Conservation (phyloP, 495 filamentous ascomycete genomes). For the Cetradonia linearis region DNA sequence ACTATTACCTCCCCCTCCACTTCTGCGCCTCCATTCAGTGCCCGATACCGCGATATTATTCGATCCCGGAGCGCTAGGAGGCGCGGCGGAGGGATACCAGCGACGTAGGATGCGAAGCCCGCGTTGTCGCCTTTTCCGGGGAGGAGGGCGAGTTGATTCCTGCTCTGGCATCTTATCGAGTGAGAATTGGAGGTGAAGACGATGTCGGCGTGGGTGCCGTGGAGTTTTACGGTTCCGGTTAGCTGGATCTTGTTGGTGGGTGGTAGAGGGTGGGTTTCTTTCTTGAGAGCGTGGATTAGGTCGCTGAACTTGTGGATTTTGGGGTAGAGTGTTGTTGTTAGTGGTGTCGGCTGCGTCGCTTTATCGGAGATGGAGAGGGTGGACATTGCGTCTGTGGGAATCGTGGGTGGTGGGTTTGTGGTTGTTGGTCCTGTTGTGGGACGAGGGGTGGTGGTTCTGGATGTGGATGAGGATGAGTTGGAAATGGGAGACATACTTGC, state of each 20-base stretch:
- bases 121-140: slow-evolving; percentile 21
- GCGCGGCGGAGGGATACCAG: neutral
- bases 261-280: neutral
- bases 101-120: slow-evolving; percentile 20
- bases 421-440: neutral
- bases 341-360: neutral
- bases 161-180: too few species aligned
- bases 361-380: neutral
- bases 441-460: neutral
- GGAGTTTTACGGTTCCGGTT: slow-evolving; percentile 31
- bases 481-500: too few species aligned
- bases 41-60: slow-evolving; percentile 13
- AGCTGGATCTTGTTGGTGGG: slow-evolving; percentile 22
- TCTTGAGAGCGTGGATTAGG: slow-evolving; percentile 5
- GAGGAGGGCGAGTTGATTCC: slow-evolving; percentile 20
- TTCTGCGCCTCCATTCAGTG: slow-evolving; percentile 19
- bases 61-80: slow-evolving; percentile 17
- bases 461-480: neutral
- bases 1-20: slow-evolving; percentile 25
- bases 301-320: slow-evolving; percentile 19
- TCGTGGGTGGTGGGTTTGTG: neutral
- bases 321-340: slow-evolving; percentile 17
- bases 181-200: slow-evolving; percentile 26
- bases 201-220: slow-evolving; percentile 31
- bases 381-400: neutral